Evolutionary conservation across 2,329 filamentous ascomycete genomes (phyloP), one percentile per base, ranked within the genome.

Genomic region (Bipolaris cookei): DNA sequence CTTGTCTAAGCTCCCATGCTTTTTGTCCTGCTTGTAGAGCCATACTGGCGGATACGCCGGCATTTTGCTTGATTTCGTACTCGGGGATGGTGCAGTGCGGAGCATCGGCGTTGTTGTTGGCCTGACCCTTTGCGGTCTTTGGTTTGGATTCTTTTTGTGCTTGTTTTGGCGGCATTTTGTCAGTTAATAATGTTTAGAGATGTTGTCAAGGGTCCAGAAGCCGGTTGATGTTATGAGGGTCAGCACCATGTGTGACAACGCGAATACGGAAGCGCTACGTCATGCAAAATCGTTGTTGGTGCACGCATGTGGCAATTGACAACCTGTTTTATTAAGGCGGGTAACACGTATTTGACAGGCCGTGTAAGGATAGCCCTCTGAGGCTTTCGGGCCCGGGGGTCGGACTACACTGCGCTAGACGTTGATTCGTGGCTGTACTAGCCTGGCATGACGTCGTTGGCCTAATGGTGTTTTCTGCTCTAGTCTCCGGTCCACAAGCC

Each of bases 1-100:
- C 76, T 65, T 78, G 75, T 41, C 73, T 67, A n/a, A 76, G 50
- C 2, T 78, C 74, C 64, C 71, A 75, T 2, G 76, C 76, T 43
- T 78, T 77, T 56, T 76, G 72, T 28, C 64, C 61, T 0, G 73
- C 76, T 59, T 76, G 68, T 25, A 77, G 67, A 6, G 75, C 75
- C 65, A 75, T 68, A 13, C 52, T 68, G n/a, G 75, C 75, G 6
- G 74, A 74, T n/a, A 76, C 67, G 25, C 70, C 71, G 5, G 75
- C 72, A 61, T 74, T 76, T 49, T 77, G 74, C 48, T 76, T 76
- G 50, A 76, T 69, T n/a, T 77, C 75, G 57, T 67, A 66, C 8
- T 76, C 68, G 1, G 75, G 68, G 30, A 77, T 75, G 35, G 32
- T 41, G 42, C 45, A 34, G 11, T 66, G 62, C 11, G 59, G 60